Evolutionary conservation across 2,329 filamentous ascomycete genomes (phyloP).

Genomic region (Pseudogymnoascus sp.): DNA sequence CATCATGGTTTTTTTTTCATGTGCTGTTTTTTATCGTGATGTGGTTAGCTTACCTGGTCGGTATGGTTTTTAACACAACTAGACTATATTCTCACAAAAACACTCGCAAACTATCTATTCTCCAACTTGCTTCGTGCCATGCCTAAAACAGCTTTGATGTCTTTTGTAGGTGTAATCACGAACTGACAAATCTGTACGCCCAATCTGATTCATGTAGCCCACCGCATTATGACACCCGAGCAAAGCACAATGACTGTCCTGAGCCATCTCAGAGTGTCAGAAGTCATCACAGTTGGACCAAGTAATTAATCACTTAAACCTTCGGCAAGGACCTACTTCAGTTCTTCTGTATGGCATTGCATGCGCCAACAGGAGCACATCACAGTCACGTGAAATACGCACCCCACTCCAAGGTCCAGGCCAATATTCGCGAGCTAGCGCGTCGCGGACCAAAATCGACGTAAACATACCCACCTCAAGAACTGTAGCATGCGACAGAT

Average conservation of each 20-base stretch:
- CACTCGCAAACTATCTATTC: slow-evolving; percentile 8
- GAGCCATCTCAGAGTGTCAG: not conserved
- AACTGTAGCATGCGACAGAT: not conserved
- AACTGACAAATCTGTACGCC: not conserved
- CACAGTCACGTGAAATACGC: not conserved
- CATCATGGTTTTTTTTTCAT: not conserved
- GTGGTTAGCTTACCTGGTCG: slow-evolving; percentile 8
- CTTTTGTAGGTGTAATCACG: not conserved
- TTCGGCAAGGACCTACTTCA: not conserved
- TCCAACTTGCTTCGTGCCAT: not conserved
- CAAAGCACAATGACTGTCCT: not conserved
- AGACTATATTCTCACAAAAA: slow-evolving; percentile 11
- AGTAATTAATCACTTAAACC: not conserved
- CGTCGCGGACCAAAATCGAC: not conserved
- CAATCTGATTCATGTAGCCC: not conserved
- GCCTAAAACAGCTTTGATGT: not conserved
- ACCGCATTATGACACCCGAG: not conserved
- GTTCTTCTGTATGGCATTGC: not conserved
- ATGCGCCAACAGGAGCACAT: not conserved
- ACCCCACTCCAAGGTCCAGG: not conserved
- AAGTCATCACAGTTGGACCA: not conserved
- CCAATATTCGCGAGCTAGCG: not conserved
- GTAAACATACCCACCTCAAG: not conserved
- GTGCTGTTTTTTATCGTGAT: slow-evolving; percentile 5
- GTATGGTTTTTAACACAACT: slow-evolving; percentile 10